Conservation (phyloP, 2,329 filamentous ascomycete genomes). For the Aspergillus ochraceoroseus region DNA sequence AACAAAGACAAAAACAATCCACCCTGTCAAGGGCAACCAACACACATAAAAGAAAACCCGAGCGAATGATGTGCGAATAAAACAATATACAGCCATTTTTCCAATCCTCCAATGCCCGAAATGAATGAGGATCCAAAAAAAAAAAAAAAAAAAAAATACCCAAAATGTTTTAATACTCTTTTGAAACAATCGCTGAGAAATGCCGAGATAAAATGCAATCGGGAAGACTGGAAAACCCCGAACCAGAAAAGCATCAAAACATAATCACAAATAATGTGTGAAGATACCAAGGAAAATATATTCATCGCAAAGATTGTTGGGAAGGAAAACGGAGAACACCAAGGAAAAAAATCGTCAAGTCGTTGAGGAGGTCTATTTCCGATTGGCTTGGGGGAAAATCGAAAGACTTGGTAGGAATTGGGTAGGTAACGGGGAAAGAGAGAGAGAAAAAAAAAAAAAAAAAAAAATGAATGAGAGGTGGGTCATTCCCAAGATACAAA, state of each 20-base stretch:
- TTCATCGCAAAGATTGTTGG: conserved; percentile 12
- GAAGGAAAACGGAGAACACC: conserved; percentile 11
- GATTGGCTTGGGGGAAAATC: conserved; percentile 7
- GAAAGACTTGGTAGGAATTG: conserved; percentile 9
- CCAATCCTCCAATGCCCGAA: conserved; percentile 18
- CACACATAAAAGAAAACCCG: conserved; percentile 8
- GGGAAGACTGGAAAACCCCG: conserved; percentile 7
- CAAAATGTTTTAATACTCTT: conserved; percentile 18
- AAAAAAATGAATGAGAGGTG: conserved; percentile 5
- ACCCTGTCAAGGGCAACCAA: conserved; percentile 11
- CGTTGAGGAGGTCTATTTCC: conserved; percentile 23
- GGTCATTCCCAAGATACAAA: not conserved
- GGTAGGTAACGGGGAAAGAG: conserved; percentile 9
- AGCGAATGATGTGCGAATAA: conserved; percentile 15
- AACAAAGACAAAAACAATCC: conserved; percentile 7
- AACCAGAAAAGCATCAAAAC: conserved; percentile 12
- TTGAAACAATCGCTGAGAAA: conserved; percentile 25
- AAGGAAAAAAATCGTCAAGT: conserved; percentile 26
- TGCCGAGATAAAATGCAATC: conserved; percentile 22
- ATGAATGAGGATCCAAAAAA: conserved; percentile 12
- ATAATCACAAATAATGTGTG: conserved; percentile 9
- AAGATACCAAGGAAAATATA: conserved; percentile 15
- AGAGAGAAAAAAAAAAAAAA: conserved; percentile 16
- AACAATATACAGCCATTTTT: conserved; percentile 18
- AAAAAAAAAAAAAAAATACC: no score